Conservation (phyloP, 2,329 filamentous ascomycete species). For the Colletotrichum musicola region DNA sequence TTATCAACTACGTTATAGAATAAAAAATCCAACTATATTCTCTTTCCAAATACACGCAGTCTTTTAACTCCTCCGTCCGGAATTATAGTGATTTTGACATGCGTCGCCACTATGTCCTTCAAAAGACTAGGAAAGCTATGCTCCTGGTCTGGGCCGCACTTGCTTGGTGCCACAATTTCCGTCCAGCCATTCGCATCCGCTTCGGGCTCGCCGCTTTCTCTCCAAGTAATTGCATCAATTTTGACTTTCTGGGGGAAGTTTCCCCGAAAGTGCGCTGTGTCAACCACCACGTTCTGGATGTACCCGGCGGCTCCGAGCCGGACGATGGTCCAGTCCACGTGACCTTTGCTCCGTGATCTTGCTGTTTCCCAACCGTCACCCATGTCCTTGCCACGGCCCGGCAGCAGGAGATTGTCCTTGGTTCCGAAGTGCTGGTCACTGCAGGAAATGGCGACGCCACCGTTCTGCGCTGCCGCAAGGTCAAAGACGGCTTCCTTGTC, state of each 20-base stretch:
- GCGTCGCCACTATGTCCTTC: constrained; percentile 75
- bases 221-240: constrained; percentile 72
- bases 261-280: constrained; percentile 86
- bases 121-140: constrained; percentile 72
- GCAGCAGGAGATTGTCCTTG: constrained; percentile 83
- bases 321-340: constrained; percentile 86
- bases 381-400: constrained; percentile 85
- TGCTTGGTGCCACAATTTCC: constrained; percentile 74
- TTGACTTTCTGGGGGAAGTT: constrained; percentile 86
- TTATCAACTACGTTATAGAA: too few species aligned
- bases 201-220: constrained; percentile 64
- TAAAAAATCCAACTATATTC: constrained; percentile 26
- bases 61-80: constrained; percentile 95
- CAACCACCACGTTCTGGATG: constrained; percentile 77
- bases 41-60: constrained; percentile 80
- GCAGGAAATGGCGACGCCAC: constrained; percentile 80
- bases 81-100: constrained; percentile 92
- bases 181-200: constrained; percentile 72
- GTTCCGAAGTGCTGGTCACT: constrained; percentile 89
- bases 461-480: constrained; percentile 82
- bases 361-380: constrained; percentile 90
- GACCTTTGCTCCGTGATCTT: constrained; percentile 76
- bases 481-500: constrained; percentile 77
- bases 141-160: constrained; percentile 79
- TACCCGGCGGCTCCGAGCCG: constrained; percentile 75